A percentile compares a stretch with the other conserved stretches of the same genome.
Evolutionary conservation across 441 rosid species (phyloP).

Genomic region (Arabidopsis hybrid): DNA sequence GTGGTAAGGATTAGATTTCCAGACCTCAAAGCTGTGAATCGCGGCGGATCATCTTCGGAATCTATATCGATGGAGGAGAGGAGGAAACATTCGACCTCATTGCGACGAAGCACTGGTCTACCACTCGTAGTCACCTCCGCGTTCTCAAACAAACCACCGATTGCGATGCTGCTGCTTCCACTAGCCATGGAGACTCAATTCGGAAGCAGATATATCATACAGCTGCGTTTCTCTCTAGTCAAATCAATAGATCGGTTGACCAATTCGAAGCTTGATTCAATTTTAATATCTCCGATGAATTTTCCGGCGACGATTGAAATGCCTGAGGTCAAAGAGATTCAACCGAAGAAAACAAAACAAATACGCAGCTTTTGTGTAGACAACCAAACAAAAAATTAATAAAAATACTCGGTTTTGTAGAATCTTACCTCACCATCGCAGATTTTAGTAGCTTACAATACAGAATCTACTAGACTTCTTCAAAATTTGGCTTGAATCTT

Average conservation of each 20-base stretch:
- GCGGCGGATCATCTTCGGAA: constrained; percentile 57
- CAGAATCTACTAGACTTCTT: no score
- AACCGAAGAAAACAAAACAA: neutral
- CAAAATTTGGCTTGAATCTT: no score
- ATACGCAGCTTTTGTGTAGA: no score
- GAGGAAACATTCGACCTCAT: constrained; percentile 80
- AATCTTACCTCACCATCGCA: no score
- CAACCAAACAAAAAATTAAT: no score
- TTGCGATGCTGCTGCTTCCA: constrained; percentile 42
- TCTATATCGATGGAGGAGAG: constrained; percentile 83
- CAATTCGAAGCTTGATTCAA: no score
- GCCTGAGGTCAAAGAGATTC: constrained; percentile 14
- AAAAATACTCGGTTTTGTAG: no score
- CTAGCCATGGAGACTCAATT: constrained; percentile 35
- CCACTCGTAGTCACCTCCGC: constrained; percentile 77
- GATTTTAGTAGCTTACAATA: no score
- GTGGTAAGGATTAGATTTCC: constrained; percentile 83
- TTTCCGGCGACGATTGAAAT: constrained; percentile 8
- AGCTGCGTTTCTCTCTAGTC: constrained; percentile 16
- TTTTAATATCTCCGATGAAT: constrained; percentile 2
- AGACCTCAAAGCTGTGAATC: constrained; percentile 55
- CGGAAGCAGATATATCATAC: constrained; percentile 32
- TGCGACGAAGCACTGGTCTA: constrained; percentile 73
- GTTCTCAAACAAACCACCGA: constrained; percentile 42
- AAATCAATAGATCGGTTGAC: neutral